Evolutionary conservation across 2,329 filamentous ascomycete genomes (phyloP), one percentile per base, ranked within the genome.

Genomic region (Diaporthe sp.): DNA sequence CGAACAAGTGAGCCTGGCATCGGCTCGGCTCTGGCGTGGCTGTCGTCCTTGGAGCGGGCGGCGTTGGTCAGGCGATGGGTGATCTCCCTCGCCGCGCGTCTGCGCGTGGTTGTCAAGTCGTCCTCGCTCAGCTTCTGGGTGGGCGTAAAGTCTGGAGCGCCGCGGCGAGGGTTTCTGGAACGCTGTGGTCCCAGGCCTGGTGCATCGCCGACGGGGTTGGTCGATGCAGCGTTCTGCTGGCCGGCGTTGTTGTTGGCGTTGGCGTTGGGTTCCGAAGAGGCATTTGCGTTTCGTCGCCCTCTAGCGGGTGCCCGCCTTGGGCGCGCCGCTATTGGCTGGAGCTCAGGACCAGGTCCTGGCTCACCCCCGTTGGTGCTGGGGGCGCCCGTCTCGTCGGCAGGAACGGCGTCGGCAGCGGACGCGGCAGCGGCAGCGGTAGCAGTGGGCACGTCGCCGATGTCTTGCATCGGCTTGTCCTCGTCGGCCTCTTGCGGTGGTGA

Each of bases 101-200:
- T 50, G 52, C 75, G 72, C 54, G 52, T 72, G 52, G 40, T 33
- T 38, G 55, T 13, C 54, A 66, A 38, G 69, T 76, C 72, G 54
- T 66, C 73, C 47, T 74, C 72, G 52, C 69, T 66, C 33, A 76
- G 72, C 61, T 42, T 74, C 28, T 74, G 64, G 30, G 73, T 50
- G 25, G 75, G 75, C 2, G 75, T 68, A 28, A 74, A 76, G n/a
- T 76, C 75, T 13, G 75, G 75, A 33, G 73, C 66, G 61, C 75
- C 75, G 50, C 75, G 70, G 13, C 58, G 70, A 38, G 72, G 73
- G 40, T 74, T 74, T 52, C 73, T 72, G 54, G 72, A 68, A 8
- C 68, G 72, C 30, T 72, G 72, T 55, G 22, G 40, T 67, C 42
- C 58, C 54, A 47, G 22, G n/a, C 42, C 40, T 69, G 67, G 54